Conservation (phyloP, 2,329 filamentous ascomycete genomes). For the Didymosphaeria variabile region DNA sequence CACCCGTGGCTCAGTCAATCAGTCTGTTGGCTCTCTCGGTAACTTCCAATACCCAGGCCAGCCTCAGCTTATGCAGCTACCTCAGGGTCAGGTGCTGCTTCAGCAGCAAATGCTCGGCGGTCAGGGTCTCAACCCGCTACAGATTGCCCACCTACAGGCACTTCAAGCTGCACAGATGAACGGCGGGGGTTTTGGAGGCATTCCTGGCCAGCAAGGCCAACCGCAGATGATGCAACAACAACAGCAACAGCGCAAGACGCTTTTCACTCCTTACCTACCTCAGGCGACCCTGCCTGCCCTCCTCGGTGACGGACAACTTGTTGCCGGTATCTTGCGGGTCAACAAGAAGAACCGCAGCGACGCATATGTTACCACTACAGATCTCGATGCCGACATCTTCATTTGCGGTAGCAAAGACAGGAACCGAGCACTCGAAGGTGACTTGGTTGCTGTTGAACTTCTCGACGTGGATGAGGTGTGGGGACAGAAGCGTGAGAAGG, state of each 20-base stretch:
- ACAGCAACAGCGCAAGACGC: constrained; percentile 94
- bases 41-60: constrained; percentile 90
- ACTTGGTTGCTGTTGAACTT: constrained; percentile 93
- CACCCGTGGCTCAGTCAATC: constrained; percentile 82
- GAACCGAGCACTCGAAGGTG: constrained; percentile 94
- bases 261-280: constrained; percentile 97
- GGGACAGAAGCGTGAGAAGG: constrained; percentile 98
- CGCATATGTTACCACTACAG: constrained; percentile 93
- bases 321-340: constrained; percentile 94
- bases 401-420: constrained; percentile 99
- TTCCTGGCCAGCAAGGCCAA: constrained; percentile 75
- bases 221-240: constrained; percentile 73
- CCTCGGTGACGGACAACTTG: constrained; percentile 89
- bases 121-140: constrained; percentile 88
- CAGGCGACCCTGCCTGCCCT: constrained; percentile 93
- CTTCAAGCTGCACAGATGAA: constrained; percentile 88
- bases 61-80: constrained; percentile 85
- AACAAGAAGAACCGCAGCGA: constrained; percentile 99
- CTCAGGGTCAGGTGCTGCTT: constrained; percentile 82
- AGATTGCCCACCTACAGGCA: constrained; percentile 89
- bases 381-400: constrained; percentile 98
- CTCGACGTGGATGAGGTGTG: constrained; percentile 98
- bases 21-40: constrained; percentile 82
- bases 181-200: constrained; percentile 73
- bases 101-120: constrained; percentile 82